Percentiles rank a stretch among this genome's conserved stretches.
phyloP scores from a whole-genome alignment of 495 filamentous ascomycete genomes.

The Penicillium antarcticum region DNA sequence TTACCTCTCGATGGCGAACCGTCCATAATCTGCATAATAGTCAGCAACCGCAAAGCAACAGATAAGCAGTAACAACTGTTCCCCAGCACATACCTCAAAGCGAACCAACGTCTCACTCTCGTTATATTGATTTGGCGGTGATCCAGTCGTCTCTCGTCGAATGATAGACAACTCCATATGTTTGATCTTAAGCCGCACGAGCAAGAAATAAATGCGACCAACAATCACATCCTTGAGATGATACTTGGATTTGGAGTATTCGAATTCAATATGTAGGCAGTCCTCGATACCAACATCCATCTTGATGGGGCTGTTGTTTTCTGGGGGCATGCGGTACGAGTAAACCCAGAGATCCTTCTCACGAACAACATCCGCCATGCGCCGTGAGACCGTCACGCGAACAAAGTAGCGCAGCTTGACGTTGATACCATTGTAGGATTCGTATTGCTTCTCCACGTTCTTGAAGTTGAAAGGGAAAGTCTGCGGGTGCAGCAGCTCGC shows the following conservation, averaged over 20 bases:
- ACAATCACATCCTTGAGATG: constrained; percentile 99
- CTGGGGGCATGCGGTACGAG: constrained; percentile 95
- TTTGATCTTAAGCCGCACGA: constrained; percentile 98
- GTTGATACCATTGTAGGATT: constrained; percentile 99
- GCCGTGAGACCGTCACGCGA: constrained; percentile 89
- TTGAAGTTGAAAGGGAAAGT: constrained; percentile 99
- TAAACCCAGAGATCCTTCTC: constrained; percentile 99
- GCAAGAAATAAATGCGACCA: constrained; percentile 96
- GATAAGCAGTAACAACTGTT: not conserved
- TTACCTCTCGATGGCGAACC: constrained; percentile 88
- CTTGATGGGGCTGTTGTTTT: constrained; percentile 98
- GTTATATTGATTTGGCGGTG: constrained; percentile 99
- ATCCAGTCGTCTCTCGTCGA: constrained; percentile 91
- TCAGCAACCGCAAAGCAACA: constrained; percentile 15
- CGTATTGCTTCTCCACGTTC: constrained; percentile 99
- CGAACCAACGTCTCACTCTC: constrained; percentile 97
- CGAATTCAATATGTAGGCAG: constrained; percentile 98
- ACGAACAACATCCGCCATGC: constrained; percentile 96
- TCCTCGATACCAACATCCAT: constrained; percentile 99
- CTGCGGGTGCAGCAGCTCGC: constrained; percentile 96
- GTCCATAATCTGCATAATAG: constrained; percentile 81
- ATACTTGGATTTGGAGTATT: constrained; percentile 98
- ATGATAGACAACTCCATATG: constrained; percentile 99
- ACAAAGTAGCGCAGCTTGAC: constrained; percentile 98
- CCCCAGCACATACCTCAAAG: constrained; percentile 70